Evolutionary conservation across 345 rosid species (phyloP).

Genomic region (Linum lewisii): DNA sequence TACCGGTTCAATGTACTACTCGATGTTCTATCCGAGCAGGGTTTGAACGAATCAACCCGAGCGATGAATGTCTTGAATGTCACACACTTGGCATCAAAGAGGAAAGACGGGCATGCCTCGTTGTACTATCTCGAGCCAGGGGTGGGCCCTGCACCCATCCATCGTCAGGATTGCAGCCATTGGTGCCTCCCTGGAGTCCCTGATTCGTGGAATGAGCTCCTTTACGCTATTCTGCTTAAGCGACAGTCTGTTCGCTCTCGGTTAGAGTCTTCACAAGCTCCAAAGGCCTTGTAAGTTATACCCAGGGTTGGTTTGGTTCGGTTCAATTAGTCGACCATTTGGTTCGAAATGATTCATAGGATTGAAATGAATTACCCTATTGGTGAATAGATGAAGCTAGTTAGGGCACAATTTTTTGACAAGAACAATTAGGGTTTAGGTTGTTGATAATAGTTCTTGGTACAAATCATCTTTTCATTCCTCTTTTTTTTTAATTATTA

Average conservation of each 20-base stretch:
- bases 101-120: slow-evolving; percentile 85
- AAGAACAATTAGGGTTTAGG: too few species aligned
- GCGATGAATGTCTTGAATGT: slow-evolving; percentile 47
- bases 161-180: slow-evolving; percentile 85
- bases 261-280: background rate
- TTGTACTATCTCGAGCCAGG: slow-evolving; percentile 49
- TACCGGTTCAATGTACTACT: slow-evolving; percentile 30
- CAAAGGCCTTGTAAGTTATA: background rate
- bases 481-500: too few species aligned
- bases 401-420: too few species aligned
- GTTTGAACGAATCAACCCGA: slow-evolving; percentile 18
- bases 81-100: slow-evolving; percentile 53
- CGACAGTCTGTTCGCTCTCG: background rate
- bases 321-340: too few species aligned
- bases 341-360: too few species aligned
- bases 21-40: slow-evolving; percentile 31
- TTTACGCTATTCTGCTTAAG: slow-evolving; percentile 38
- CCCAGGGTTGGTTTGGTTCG: too few species aligned
- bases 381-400: too few species aligned
- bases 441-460: too few species aligned
- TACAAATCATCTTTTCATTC: too few species aligned
- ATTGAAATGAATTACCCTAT: too few species aligned
- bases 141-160: slow-evolving; percentile 49
- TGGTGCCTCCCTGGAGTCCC: slow-evolving; percentile 99
- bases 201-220: slow-evolving; percentile 85